Base-by-base conservation (phyloP, 2,329 filamentous ascomycete genomes). In the Microcyclosporella mali region DNA sequence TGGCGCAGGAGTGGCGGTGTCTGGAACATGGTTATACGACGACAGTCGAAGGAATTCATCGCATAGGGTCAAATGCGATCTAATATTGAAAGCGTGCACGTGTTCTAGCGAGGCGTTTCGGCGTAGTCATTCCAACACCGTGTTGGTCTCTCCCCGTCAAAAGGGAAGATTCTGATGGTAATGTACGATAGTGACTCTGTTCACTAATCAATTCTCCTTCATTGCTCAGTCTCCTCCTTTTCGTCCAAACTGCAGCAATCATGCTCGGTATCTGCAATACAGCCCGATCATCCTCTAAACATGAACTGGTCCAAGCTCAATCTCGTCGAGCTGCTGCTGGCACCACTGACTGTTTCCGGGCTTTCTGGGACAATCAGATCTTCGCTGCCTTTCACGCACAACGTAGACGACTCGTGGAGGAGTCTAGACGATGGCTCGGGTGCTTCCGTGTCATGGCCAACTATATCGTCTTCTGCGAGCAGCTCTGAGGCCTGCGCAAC, bases 281-380 rank as follows among this genome's bases (percentile, higher is more conserved):
- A n/a, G n/a, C n/a, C n/a, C n/a, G n/a, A n/a, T 25, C 21, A 25
- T 25, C 21, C 21, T 25, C 21, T 4, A 25, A 25, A 65, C 19
- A 62, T 64, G 51, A 70, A 72, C 31, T 61, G 56, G 37, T 60
- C 58, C 19, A 71, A 57, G 49, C 65, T 62, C 15, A 70, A 54
- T 33, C 38, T 49, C 6, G 65, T 63, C 33, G 59, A 53, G 33
- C 58, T 58, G 28, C 64, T 62, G 14, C 47, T 59, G 31, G 65
- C 64, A 4, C 41, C 59, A 2, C 65, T 60, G 18, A 66, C 65
- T 12, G 56, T 63, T 28, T 67, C 66, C 14, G 60, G 60, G 51
- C 70, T 73, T 33, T 71, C 65, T 0, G 68, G 69, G 0, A 72
- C 61, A 11, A 73, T 52, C 14, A 71, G 44, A 37, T 73, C 70